Evolutionary conservation across 2,329 filamentous ascomycete genomes (phyloP).

Genomic region (Diaporthe sp.): DNA sequence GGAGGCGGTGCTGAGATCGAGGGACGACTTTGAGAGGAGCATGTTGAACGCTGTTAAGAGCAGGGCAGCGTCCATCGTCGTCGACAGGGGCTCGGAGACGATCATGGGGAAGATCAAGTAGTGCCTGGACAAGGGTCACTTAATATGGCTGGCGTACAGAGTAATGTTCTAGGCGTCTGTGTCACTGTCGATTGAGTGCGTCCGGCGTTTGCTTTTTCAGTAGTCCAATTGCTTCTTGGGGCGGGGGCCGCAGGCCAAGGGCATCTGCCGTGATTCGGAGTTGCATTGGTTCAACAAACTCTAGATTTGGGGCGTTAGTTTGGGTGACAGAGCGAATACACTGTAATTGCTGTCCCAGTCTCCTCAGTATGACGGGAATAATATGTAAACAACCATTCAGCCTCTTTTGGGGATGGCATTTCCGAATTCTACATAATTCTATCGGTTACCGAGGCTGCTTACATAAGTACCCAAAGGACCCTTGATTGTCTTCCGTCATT

Average conservation of each 20-base stretch:
- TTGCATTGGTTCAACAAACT: slow-evolving; percentile 6
- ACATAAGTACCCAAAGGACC: slow-evolving; percentile 16
- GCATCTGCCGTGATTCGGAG: slow-evolving; percentile 10
- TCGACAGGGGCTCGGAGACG: slow-evolving; percentile 86
- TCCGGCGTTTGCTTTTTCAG: slow-evolving; percentile 27
- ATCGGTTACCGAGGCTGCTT: slow-evolving; percentile 13
- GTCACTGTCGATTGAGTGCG: not conserved
- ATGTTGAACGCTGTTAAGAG: slow-evolving; percentile 93
- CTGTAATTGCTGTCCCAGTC: not conserved
- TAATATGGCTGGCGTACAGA: not conserved
- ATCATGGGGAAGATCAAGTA: slow-evolving; percentile 95
- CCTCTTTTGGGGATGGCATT: not conserved
- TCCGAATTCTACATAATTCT: slow-evolving; percentile 4
- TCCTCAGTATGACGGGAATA: not conserved
- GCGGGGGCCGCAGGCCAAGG: not conserved
- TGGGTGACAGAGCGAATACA: not conserved
- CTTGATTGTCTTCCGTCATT: slow-evolving; percentile 34
- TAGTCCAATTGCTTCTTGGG: slow-evolving; percentile 17
- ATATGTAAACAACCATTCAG: not conserved
- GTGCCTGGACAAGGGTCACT: not conserved
- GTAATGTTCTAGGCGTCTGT: not conserved
- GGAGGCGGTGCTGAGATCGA: slow-evolving; percentile 85
- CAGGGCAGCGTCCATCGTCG: slow-evolving; percentile 86
- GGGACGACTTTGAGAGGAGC: slow-evolving; percentile 93
- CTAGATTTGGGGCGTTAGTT: not conserved